Evolutionary conservation across 495 filamentous ascomycete species (phyloP).

Genomic region (Hypoxylon lienhwacheense): DNA sequence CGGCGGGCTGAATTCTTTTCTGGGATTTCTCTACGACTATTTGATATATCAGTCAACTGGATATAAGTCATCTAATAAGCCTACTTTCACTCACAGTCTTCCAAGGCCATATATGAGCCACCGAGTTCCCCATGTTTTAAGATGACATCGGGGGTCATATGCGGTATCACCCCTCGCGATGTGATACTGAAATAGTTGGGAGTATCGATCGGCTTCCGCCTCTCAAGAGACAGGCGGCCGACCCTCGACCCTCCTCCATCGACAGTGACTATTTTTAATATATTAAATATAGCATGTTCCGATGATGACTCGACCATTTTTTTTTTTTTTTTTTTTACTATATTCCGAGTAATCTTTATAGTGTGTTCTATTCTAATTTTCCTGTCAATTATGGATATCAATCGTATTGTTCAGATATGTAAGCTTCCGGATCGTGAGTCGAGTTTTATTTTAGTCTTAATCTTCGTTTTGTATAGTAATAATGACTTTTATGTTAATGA

Average conservation of each 20-base stretch:
- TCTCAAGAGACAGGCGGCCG: slow-evolving; percentile 63
- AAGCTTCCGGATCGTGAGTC: neutral
- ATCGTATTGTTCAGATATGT: neutral
- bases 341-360: neutral
- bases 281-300: slow-evolving; percentile 40
- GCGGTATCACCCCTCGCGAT: slow-evolving; percentile 81
- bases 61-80: slow-evolving; percentile 38
- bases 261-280: slow-evolving; percentile 41
- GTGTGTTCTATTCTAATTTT: slow-evolving; percentile 5
- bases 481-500: too few species aligned
- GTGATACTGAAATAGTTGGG: slow-evolving; percentile 78
- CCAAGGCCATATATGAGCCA: slow-evolving; percentile 78
- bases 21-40: slow-evolving; percentile 35
- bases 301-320: slow-evolving; percentile 16
- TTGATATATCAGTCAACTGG: slow-evolving; percentile 40
- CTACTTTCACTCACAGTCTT: slow-evolving; percentile 75
- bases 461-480: neutral
- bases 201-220: slow-evolving; percentile 66
- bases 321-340: neutral
- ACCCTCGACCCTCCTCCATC: slow-evolving; percentile 52
- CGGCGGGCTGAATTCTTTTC: slow-evolving; percentile 42
- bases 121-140: slow-evolving; percentile 62
- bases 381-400: too few species aligned
- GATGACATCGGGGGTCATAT: slow-evolving; percentile 84
- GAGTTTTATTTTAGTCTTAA: neutral